These are phyloP conservation scores for Eleusine indica DNA, from an alignment of 176 grass and related monocot genomes.

Conservation along the genomic window DNA sequence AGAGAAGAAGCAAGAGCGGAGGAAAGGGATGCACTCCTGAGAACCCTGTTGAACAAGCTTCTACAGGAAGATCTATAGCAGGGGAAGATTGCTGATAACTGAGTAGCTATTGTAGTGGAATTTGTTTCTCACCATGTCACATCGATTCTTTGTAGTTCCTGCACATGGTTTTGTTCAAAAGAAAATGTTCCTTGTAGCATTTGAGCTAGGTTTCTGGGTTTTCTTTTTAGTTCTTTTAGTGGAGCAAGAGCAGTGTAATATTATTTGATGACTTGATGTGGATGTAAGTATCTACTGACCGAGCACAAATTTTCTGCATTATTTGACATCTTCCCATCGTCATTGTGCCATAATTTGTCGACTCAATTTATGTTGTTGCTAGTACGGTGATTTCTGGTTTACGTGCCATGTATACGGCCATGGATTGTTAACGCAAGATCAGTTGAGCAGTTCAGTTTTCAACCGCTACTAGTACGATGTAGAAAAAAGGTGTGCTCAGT, in stretches of 20 bases:
- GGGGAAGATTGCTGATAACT: background rate
- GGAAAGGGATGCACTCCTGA: constrained; percentile 57
- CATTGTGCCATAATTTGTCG: background rate
- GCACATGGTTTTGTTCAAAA: constrained; percentile 33
- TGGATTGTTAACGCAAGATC: too few relatives aligned
- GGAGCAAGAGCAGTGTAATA: constrained; percentile 33
- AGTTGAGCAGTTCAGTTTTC: background rate
- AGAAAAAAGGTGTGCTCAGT: too few relatives aligned
- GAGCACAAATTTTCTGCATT: background rate
- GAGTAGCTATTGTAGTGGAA: constrained; percentile 31
- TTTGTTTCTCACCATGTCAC: constrained; percentile 34
- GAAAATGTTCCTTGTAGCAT: constrained; percentile 23
- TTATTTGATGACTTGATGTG: background rate
- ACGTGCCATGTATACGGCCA: background rate
- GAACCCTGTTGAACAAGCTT: constrained; percentile 57
- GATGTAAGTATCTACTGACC: constrained; percentile 23
- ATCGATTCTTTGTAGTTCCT: constrained; percentile 53
- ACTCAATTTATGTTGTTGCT: background rate
- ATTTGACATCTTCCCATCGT: background rate
- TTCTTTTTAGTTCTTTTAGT: constrained; percentile 11
- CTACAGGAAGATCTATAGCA: constrained; percentile 53
- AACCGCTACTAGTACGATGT: too few relatives aligned
- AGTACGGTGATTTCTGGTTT: background rate
- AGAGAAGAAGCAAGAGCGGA: constrained; percentile 60
- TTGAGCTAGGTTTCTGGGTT: constrained; percentile 15